Evolutionary conservation across 169 alveolate species (phyloP), one percentile per base, ranked within the genome.

Genomic region (Eimeria acervulina): DNA sequence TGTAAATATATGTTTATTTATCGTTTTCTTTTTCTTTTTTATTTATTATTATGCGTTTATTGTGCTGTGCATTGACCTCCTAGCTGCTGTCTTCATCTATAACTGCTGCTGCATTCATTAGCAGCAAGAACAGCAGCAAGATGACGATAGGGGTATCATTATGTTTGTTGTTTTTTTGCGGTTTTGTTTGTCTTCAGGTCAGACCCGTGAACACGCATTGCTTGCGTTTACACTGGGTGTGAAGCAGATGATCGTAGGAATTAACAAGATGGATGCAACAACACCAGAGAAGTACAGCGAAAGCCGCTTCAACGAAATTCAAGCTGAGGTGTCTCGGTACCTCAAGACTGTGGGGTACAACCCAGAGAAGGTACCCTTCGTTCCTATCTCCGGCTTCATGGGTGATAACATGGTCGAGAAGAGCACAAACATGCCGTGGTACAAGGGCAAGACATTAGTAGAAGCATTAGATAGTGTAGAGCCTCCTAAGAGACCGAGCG

Each of bases 221-320:
- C 98, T 99, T 96, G 99, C 99, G 96, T 98, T 98, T 98, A 98
- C 99, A 96, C 98, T 99, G 98, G 99, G 99, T 95, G 99, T 99
- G 97, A 99, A 99, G 98, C 99, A 99, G 97, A 98, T 99, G 99
- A 98, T 99, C 96, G 99, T 99, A 85, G 99, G 99, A 89, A 98
- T 99, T 96, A 99, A 99, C 99, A 99, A 99, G 99, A 99, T 99
- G 99, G 99, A 99, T 98, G 63, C 96, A 19, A 98, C 98, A 96
- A 98, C 98, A 97, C 83, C 83, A 4, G 83, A 72, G 38, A 72
- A 72, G 44, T 99, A 99, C 98, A 97, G 98, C 95, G 99, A 99
- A 97, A 99, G 97, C 97, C 99, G 99, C 97, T 99, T 97, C 98
- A 98, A 98, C 40, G 99, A 99, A 98, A 99, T 99, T 97, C 98